Evolutionary conservation across 192 early-diverging fungal genomes (phyloP).

Genomic region (Coemansia sp.): DNA sequence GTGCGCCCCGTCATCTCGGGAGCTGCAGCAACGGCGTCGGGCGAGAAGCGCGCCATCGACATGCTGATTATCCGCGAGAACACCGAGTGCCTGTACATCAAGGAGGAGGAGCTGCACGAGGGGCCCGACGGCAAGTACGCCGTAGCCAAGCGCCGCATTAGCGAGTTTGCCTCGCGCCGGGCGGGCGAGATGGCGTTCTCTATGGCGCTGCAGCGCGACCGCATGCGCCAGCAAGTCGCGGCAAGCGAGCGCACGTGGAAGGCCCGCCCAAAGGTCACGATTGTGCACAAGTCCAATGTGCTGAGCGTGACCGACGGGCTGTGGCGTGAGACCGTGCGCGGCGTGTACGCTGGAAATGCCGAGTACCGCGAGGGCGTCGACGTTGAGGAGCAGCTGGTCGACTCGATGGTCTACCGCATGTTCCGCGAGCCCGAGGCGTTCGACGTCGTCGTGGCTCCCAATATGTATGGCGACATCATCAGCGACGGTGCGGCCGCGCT

Average conservation of each 20-base stretch:
- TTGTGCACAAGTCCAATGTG: slow-evolving; percentile 98
- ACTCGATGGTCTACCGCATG: slow-evolving; percentile 98
- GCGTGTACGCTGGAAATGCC: slow-evolving; percentile 64
- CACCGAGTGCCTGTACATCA: slow-evolving; percentile 86
- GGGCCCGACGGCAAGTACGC: slow-evolving; percentile 61
- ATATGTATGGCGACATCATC: slow-evolving; percentile 98
- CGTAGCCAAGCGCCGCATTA: slow-evolving; percentile 85
- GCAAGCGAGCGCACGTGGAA: slow-evolving; percentile 64
- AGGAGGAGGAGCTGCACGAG: slow-evolving; percentile 54
- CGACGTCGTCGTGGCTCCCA: slow-evolving; percentile 96
- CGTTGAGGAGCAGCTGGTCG: slow-evolving; percentile 96
- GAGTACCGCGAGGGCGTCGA: slow-evolving; percentile 61
- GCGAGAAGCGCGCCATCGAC: slow-evolving; percentile 69
- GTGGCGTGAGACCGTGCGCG: slow-evolving; percentile 88
- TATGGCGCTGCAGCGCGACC: slow-evolving; percentile 81
- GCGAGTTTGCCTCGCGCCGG: slow-evolving; percentile 82
- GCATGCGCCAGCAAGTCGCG: slow-evolving; percentile 60
- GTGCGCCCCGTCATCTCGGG: slow-evolving; percentile 89
- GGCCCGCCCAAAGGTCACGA: slow-evolving; percentile 75
- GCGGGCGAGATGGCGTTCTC: slow-evolving; percentile 90
- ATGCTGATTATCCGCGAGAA: slow-evolving; percentile 98
- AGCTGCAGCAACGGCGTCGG: slow-evolving; percentile 50
- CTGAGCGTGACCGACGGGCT: slow-evolving; percentile 93
- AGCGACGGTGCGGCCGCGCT: slow-evolving; percentile 96
- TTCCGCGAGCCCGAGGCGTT: slow-evolving; percentile 96